Conservation (phyloP, 179 eudicot genomes). For the Spergularia azorica region DNA sequence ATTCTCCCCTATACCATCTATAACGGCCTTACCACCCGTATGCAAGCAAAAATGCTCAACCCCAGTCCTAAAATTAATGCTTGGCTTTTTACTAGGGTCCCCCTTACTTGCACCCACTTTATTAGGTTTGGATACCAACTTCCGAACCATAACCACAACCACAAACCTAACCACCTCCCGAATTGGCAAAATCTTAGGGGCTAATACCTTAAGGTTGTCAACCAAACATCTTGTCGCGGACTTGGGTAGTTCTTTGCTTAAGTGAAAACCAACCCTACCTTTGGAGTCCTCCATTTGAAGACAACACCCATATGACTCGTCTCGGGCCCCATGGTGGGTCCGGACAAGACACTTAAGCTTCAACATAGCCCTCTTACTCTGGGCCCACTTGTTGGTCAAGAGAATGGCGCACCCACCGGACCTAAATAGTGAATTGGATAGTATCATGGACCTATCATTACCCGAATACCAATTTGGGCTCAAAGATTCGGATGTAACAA, state of each 20-base stretch:
- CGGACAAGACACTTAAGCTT: slow-evolving; percentile 61
- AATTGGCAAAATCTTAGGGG: slow-evolving; percentile 64
- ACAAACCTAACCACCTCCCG: slow-evolving; percentile 55
- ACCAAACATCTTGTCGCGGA: slow-evolving; percentile 70
- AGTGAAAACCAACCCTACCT: slow-evolving; percentile 64
- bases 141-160: slow-evolving; percentile 12
- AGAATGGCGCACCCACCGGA: slow-evolving; percentile 75
- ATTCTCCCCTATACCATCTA: slow-evolving; percentile 68
- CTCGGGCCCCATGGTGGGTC: slow-evolving; percentile 73
- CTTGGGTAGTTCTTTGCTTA: slow-evolving; percentile 70
- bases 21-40: slow-evolving; percentile 93
- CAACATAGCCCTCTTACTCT: slow-evolving; percentile 39
- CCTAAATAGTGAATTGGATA: slow-evolving; percentile 77
- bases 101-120: background rate
- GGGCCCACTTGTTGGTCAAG: slow-evolving; percentile 56
- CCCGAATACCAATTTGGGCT: slow-evolving; percentile 91
- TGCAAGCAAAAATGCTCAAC: slow-evolving; percentile 83
- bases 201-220: slow-evolving; percentile 61
- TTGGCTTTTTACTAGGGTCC: slow-evolving; percentile 24
- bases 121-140: slow-evolving; percentile 5
- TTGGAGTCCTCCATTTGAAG: slow-evolving; percentile 59
- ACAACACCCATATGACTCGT: slow-evolving; percentile 69
- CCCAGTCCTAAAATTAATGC: slow-evolving; percentile 58
- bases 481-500: slow-evolving; percentile 79
- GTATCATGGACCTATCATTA: slow-evolving; percentile 80